Conservation (phyloP, 2,329 filamentous ascomycete species). For the Bipolaris bicolor region DNA sequence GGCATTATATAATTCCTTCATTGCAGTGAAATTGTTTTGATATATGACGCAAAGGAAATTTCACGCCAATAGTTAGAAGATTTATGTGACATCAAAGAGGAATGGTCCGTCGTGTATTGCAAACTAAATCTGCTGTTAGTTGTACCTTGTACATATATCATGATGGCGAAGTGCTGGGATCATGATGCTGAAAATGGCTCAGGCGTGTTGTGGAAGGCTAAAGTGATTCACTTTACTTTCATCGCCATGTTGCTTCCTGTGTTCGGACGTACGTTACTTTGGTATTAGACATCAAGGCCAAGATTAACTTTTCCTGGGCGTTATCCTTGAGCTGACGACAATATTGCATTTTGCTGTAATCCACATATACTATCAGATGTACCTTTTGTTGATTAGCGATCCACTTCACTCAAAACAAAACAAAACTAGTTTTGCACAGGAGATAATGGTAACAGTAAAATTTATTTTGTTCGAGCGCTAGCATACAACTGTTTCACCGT, state of each 20-base stretch:
- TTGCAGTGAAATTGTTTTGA: not conserved
- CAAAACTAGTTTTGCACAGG: not conserved
- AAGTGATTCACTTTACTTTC: not conserved
- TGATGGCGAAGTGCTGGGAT: not conserved
- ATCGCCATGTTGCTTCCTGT: not conserved
- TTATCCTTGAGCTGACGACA: not conserved
- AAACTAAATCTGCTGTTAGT: too few species aligned
- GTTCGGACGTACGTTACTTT: not conserved
- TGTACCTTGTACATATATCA: not conserved
- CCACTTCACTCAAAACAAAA: too few species aligned
- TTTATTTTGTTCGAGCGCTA: constrained; percentile 11
- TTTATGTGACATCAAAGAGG: not conserved
- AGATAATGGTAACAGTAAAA: not conserved
- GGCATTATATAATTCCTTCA: not conserved
- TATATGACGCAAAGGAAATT: not conserved
- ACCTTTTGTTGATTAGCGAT: too few species aligned
- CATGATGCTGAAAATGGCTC: not conserved
- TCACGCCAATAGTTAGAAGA: not conserved
- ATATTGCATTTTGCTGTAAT: not conserved
- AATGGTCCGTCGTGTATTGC: too few species aligned
- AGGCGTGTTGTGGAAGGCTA: not conserved
- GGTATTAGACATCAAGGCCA: not conserved
- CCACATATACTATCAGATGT: too few species aligned
- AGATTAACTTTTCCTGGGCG: not conserved
- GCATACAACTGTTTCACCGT: not conserved